Evolutionary conservation across 2,329 filamentous ascomycete species (phyloP), one percentile per base, ranked within the genome.

Genomic region (Zalaria obscura): DNA sequence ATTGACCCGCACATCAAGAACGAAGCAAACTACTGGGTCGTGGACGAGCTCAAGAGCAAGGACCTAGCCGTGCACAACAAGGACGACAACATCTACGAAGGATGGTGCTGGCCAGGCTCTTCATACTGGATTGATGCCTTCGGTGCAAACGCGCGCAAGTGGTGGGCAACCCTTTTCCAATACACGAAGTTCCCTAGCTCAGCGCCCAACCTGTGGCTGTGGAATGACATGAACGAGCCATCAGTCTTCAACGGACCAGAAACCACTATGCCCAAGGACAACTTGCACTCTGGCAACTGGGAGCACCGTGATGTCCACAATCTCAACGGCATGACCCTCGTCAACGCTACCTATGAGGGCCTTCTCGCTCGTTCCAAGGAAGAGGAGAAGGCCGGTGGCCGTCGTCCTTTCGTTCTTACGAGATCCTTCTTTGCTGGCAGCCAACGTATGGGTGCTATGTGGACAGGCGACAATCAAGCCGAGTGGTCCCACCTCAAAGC

Each of bases 211-310:
- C 80, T 85, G 0, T 95, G 86, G 62, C 77, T 98, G 53, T 98
- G 91, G 91, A 98, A 98, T 60, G 91, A 98, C 60, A 98, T 98
- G 91, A 96, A 95, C 58, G 91, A 98, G 66, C 91, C 91, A 0
- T 96, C 91, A 0, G 91, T 98, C 2, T 98, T 98, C 69, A 96
- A 96, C 59, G 91, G 91, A 0, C 91, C 91, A 0, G 91, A 98
- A 62, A 93, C 87, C 3, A 96, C 89, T 4, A 96, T 96, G 88
- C 91, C 91, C 47, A 95, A 95, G 64, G 91, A 98, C 67, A 98
- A 98, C 58, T 64, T 98, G 27, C 91, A 98, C 59, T 67, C 83
- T 55, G 88, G 76, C 40, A 76, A 82, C 55, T 98, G 91, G 91
- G 91, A 98, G 62, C 91, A 98, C 59, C 83, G 91, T 48, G 91